Conservation (phyloP, 2,329 filamentous ascomycete species). For the Alternaria sp. region DNA sequence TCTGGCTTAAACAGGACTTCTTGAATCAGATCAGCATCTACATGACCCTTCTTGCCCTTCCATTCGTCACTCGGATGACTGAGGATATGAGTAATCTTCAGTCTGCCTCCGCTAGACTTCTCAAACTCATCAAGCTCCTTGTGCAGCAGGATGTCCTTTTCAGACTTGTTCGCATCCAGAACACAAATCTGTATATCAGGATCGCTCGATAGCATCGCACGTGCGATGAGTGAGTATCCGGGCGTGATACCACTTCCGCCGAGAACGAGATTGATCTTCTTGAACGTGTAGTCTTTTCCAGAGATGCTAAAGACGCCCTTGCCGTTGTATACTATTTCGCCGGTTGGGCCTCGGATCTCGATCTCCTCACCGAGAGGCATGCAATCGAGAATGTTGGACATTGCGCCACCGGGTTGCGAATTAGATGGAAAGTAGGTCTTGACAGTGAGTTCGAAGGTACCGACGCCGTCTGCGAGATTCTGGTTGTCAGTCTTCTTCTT, state of each 20-base stretch:
- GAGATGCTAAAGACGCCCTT: not conserved
- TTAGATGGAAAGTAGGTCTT: not conserved
- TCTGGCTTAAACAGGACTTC: slow-evolving; percentile 53
- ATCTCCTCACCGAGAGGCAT: not conserved
- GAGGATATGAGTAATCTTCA: slow-evolving; percentile 59
- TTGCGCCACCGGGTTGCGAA: not conserved
- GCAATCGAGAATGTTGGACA: not conserved
- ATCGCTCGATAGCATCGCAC: slow-evolving; percentile 47
- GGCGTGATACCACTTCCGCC: slow-evolving; percentile 63
- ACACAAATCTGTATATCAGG: slow-evolving; percentile 54
- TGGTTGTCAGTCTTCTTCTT: not conserved
- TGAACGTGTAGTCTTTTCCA: slow-evolving; percentile 48
- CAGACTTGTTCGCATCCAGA: slow-evolving; percentile 59
- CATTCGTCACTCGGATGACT: slow-evolving; percentile 56
- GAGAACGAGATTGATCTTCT: slow-evolving; percentile 58
- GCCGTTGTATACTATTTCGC: not conserved
- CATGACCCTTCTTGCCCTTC: slow-evolving; percentile 57
- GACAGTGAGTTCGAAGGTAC: not conserved
- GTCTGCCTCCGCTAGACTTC: slow-evolving; percentile 47
- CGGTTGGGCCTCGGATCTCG: not conserved
- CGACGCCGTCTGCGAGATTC: not conserved
- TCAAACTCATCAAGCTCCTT: slow-evolving; percentile 55
- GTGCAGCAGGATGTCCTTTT: slow-evolving; percentile 58
- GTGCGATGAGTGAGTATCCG: slow-evolving; percentile 60
- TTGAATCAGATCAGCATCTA: slow-evolving; percentile 54